Base-by-base conservation (phyloP, 345 rosid genomes). In the Murraya koenigii region DNA sequence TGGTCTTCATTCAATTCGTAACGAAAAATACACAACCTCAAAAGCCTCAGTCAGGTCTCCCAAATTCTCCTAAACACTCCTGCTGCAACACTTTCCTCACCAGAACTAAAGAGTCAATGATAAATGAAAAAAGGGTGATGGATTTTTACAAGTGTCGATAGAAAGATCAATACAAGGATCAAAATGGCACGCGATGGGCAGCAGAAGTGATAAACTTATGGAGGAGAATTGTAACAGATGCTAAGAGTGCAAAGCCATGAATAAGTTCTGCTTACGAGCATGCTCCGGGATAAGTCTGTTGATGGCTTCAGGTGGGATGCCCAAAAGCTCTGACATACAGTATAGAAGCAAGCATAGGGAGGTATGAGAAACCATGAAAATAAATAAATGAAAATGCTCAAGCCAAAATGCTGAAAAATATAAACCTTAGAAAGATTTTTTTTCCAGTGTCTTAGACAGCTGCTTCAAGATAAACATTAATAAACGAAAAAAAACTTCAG, bases 231-330 rank as follows among this genome's bases (percentile, higher is more conserved):
- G 66, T 33, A 61, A 23, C 22, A 26, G 47, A 54, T 30, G 77
- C 81, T 85, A 91, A 2, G 92, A 36, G 82, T 90, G 82, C 88
- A 93, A 82, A 38, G 98, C 98, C 98, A 93, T 93, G 90, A 93
- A 93, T 78, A 82, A 83, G 86, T 93, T 93, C 89, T 91, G 97
- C 84, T 92, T 93, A 26, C 97, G 98, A 59, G 96, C 94, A 80
- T 90, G 91, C 80, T 91, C 98, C 0, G 98, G 98, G 71, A 93
- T 86, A 41, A 93, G 97, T 77, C 89, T 83, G 78, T 89, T 86
- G 75, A 90, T 78, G 6, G 76, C 87, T 59, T 93, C 98, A 5
- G 87, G 80, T 10, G 94, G 89, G 55, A 93, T 85, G 81, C 94
- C 93, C 2, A 97, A 80, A 70, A 93, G 89, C 86, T 91, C 98